These are phyloP conservation scores for Lentinula detonsa DNA, from an alignment of 768 basidiomycete species.

Conservation along the genomic window DNA sequence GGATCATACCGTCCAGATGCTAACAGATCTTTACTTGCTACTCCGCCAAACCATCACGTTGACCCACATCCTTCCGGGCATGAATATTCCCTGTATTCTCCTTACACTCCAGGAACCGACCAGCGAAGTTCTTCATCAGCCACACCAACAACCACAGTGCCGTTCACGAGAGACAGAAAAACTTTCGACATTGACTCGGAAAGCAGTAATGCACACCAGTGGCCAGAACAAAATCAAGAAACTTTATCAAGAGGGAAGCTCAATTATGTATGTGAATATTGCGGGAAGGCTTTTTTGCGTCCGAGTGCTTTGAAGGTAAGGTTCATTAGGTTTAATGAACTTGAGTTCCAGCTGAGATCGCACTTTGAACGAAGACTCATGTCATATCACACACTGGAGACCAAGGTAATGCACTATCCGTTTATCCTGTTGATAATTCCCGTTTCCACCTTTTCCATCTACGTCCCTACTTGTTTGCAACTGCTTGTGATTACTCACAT, in stretches of 20 bases:
- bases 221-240: not conserved
- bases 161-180: not conserved
- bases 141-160: not conserved
- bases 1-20: too few species aligned
- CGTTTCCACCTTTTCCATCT: not conserved
- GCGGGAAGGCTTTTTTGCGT: slow-evolving; percentile 4
- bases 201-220: not conserved
- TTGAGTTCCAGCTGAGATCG: not conserved
- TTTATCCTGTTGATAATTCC: not conserved
- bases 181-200: not conserved
- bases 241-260: slow-evolving; percentile 1
- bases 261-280: slow-evolving; percentile 1
- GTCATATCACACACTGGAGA: slow-evolving; percentile 6
- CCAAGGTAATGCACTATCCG: not conserved
- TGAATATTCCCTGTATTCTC: too few species aligned
- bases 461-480: not conserved
- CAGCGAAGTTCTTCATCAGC: not conserved
- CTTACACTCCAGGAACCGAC: too few species aligned
- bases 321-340: not conserved
- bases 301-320: slow-evolving; percentile 5
- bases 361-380: not conserved
- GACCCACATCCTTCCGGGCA: too few species aligned
- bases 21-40: too few species aligned
- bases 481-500: not conserved
- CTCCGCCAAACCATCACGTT: too few species aligned